These are phyloP conservation scores for Moesziomyces parantarcticus DNA, from an alignment of 1,284 basidiomycete species.

Conservation along the genomic window DNA sequence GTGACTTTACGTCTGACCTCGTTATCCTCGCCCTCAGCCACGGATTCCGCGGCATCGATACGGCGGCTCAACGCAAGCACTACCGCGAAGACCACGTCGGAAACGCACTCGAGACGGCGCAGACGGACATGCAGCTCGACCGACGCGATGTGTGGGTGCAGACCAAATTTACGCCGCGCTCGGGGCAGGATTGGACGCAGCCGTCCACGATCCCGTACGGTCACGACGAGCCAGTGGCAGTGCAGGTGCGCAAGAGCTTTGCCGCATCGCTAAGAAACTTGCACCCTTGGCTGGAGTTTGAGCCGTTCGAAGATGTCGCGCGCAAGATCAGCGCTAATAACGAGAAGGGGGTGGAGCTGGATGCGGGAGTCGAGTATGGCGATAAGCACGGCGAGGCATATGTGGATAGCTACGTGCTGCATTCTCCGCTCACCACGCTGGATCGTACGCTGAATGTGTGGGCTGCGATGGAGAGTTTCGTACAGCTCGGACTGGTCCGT, in stretches of 20 bases:
- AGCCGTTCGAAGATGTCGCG: constrained; percentile 16
- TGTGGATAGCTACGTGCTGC: constrained; percentile 62
- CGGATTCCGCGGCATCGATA: constrained; percentile 65
- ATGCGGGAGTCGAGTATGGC: constrained; percentile 39
- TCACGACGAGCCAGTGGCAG: constrained; percentile 37
- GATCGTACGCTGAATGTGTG: constrained; percentile 61
- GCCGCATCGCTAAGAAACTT: constrained; percentile 40
- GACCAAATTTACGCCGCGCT: constrained; percentile 61
- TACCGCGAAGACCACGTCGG: constrained; percentile 66
- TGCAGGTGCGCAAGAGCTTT: constrained; percentile 54
- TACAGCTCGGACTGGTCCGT: constrained; percentile 53
- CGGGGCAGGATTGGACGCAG: constrained; percentile 56
- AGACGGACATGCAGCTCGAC: constrained; percentile 36
- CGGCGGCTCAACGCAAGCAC: constrained; percentile 64
- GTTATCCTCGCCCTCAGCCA: constrained; percentile 54
- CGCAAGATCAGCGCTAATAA: constrained; percentile 19
- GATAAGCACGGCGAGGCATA: constrained; percentile 44
- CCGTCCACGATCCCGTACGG: constrained; percentile 50
- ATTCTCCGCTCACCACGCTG: constrained; percentile 57
- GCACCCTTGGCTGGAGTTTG: constrained; percentile 48
- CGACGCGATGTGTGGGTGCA: constrained; percentile 61
- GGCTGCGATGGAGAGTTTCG: constrained; percentile 59
- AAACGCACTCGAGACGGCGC: constrained; percentile 41
- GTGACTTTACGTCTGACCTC: constrained; percentile 49
- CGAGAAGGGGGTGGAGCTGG: constrained; percentile 7